Percentiles rank a stretch among this genome's conserved stretches.
These are phyloP conservation scores for Penicillium verhagenii DNA, from an alignment of 495 filamentous ascomycete genomes.

Conservation along the genomic window DNA sequence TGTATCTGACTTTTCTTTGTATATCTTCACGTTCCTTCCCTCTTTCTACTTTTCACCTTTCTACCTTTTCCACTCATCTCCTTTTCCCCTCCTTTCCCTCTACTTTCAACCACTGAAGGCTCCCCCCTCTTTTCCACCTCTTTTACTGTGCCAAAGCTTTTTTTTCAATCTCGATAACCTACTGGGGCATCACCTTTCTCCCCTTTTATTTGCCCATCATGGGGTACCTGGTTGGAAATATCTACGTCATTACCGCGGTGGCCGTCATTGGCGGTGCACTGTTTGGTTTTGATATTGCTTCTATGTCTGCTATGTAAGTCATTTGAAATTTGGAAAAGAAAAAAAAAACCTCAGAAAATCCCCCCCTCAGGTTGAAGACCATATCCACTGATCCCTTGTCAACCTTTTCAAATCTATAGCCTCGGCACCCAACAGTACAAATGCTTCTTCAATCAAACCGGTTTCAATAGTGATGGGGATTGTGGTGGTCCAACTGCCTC, in stretches of 20 bases:
- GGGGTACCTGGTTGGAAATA: conserved; percentile 28
- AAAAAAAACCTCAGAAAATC: too few species aligned
- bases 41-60: too few species aligned
- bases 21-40: background rate
- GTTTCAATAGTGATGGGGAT: conserved; percentile 22
- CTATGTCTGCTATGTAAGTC: conserved; percentile 65
- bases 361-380: background rate
- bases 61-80: too few species aligned
- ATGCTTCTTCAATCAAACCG: conserved; percentile 58
- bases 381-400: background rate
- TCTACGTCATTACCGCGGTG: conserved; percentile 32
- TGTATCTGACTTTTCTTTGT: background rate
- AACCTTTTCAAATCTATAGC: conserved; percentile 15
- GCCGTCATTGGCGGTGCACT: conserved; percentile 55
- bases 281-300: conserved; percentile 74
- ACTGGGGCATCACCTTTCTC: background rate
- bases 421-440: conserved; percentile 51
- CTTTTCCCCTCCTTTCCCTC: too few species aligned
- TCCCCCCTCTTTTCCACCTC: background rate
- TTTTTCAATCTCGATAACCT: background rate
- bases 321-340: too few species aligned
- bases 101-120: too few species aligned
- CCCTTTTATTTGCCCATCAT: conserved; percentile 9
- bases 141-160: background rate
- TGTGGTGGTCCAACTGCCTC: conserved; percentile 50